These are phyloP conservation scores for Blastobotrys attinorum DNA, from an alignment of 805 yeast genomes.

Conservation along the genomic window DNA sequence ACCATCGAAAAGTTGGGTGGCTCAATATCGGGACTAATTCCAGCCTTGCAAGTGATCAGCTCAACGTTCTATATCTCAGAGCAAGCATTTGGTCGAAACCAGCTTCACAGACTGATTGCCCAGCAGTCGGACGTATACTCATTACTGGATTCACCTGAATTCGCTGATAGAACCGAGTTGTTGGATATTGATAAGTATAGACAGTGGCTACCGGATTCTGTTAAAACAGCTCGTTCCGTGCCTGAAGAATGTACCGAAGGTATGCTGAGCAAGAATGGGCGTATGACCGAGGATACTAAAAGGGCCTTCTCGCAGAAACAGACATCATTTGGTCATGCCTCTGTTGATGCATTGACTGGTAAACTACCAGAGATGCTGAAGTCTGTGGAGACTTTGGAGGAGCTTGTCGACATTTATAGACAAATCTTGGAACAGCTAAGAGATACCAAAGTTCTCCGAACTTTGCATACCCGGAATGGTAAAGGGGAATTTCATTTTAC, in stretches of 20 bases:
- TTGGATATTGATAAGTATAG: constrained; percentile 5
- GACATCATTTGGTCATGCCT: constrained; percentile 3
- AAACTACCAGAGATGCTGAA: constrained; percentile 4
- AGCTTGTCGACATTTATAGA: constrained; percentile 9
- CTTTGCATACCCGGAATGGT: constrained; percentile 2
- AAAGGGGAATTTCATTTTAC: not conserved
- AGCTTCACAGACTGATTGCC: constrained; percentile 7
- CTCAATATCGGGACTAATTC: constrained; percentile 8
- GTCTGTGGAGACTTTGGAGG: constrained; percentile 2
- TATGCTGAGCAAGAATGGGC: not conserved
- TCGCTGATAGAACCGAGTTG: constrained; percentile 8
- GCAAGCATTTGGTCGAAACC: constrained; percentile 13
- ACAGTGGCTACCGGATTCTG: constrained; percentile 15
- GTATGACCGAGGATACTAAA: not conserved
- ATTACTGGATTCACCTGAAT: constrained; percentile 13
- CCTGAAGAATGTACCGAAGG: constrained; percentile 10
- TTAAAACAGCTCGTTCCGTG: constrained; percentile 7
- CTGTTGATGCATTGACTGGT: constrained; percentile 3
- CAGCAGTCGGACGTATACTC: constrained; percentile 13
- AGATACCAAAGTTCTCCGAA: constrained; percentile 7
- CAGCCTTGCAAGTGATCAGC: constrained; percentile 10
- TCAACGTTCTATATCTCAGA: constrained; percentile 10
- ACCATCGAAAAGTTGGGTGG: constrained; percentile 1
- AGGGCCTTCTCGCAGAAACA: constrained; percentile 1
- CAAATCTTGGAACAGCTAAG: constrained; percentile 6